Conservation (phyloP, 306 rosid genomes). For the Potentilla sterilis region DNA sequence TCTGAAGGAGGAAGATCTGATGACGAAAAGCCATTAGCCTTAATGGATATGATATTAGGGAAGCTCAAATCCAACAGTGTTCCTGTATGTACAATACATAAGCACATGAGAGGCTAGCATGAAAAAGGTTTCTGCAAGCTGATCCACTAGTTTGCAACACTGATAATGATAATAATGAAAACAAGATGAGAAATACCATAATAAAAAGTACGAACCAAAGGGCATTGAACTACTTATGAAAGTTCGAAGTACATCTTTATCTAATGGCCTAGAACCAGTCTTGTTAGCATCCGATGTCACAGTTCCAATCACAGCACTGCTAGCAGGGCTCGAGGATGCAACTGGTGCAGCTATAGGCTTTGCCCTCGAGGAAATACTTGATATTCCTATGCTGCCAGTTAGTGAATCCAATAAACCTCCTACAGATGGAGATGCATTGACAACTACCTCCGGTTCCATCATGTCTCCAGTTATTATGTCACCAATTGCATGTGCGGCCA, state of each 20-base stretch:
- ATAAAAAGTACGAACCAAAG: slow-evolving; percentile 89
- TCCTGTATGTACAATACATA: slow-evolving; percentile 45
- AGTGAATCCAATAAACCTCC: slow-evolving; percentile 93
- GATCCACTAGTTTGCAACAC: slow-evolving; percentile 18
- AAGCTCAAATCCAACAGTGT: slow-evolving; percentile 92
- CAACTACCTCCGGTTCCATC: slow-evolving; percentile 80
- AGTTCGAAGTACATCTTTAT: slow-evolving; percentile 83
- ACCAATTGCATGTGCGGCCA: slow-evolving; percentile 89
- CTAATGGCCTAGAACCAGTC: slow-evolving; percentile 65
- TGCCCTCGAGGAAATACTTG: slow-evolving; percentile 82
- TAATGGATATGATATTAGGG: slow-evolving; percentile 65
- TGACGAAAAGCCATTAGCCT: slow-evolving; percentile 76
- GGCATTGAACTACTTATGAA: slow-evolving; percentile 93
- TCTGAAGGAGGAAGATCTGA: slow-evolving; percentile 79
- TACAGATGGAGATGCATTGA: slow-evolving; percentile 77
- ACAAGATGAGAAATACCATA: slow-evolving; percentile 61
- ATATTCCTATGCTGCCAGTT: slow-evolving; percentile 81
- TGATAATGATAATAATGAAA: slow-evolving; percentile 18
- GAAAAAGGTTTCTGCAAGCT: slow-evolving; percentile 30
- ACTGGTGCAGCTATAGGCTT: slow-evolving; percentile 74
- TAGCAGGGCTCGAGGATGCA: slow-evolving; percentile 54
- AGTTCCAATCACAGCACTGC: slow-evolving; percentile 53
- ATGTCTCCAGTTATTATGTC: slow-evolving; percentile 72
- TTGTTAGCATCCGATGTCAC: slow-evolving; percentile 58
- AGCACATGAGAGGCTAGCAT: slow-evolving; percentile 18